These are phyloP conservation scores for Encephalitozoon hellem DNA, from an alignment of 371 early-diverging fungal species.

Conservation along the genomic window DNA sequence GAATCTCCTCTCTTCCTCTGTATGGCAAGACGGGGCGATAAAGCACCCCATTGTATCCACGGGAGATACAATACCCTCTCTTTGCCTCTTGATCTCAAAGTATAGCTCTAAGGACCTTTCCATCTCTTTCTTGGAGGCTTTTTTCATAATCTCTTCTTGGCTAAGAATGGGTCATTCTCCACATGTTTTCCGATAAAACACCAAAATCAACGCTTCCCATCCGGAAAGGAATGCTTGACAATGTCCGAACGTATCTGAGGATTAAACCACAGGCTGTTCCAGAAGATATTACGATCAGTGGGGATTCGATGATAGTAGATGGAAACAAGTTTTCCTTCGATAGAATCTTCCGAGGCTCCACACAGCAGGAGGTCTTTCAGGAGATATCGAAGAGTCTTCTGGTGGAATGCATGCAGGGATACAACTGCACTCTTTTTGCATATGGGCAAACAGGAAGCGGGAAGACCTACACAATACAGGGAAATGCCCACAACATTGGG, in stretches of 20 bases:
- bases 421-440: conserved; percentile 59
- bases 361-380: conserved; percentile 44
- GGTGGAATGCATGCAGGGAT: conserved; percentile 45
- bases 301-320: conserved; percentile 23
- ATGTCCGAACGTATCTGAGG: conserved; percentile 45
- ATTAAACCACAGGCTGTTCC: conserved; percentile 29
- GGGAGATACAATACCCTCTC: conserved; percentile 64
- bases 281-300: background rate
- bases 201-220: background rate
- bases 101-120: conserved; percentile 9
- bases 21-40: background rate
- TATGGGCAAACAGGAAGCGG: conserved; percentile 62
- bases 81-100: conserved; percentile 42
- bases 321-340: conserved; percentile 34
- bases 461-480: conserved; percentile 62
- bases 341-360: conserved; percentile 24
- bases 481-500: conserved; percentile 49
- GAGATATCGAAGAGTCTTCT: conserved; percentile 27
- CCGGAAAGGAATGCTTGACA: conserved; percentile 25
- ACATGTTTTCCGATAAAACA: background rate
- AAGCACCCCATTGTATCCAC: conserved; percentile 90
- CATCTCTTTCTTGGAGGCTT: background rate
- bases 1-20: conserved; percentile 64
- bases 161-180: background rate
- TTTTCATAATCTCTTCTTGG: background rate